Conservation (phyloP, 768 basidiomycete species). For the Ramaria rubella region DNA sequence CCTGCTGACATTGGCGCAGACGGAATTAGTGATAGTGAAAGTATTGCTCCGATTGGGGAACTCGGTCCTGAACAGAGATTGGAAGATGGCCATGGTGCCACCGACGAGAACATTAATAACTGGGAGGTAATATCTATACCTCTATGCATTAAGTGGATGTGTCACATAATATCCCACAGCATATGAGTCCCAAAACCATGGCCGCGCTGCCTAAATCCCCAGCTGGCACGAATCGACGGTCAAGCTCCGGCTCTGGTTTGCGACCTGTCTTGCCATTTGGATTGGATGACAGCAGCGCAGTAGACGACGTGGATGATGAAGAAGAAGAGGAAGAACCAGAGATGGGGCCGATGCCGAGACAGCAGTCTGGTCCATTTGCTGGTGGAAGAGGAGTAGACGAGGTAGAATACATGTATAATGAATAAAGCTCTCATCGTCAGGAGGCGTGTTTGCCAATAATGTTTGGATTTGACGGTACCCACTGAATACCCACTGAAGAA, state of each 20-base stretch:
- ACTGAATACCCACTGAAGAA: too few species aligned
- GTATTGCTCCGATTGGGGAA: conserved; percentile 84
- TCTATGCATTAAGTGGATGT: background rate
- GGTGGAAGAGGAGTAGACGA: conserved; percentile 64
- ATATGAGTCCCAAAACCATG: conserved; percentile 95
- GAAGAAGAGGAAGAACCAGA: conserved; percentile 70
- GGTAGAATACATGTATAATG: conserved; percentile 49
- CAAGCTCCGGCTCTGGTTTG: conserved; percentile 77
- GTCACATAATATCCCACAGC: conserved; percentile 39
- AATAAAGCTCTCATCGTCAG: conserved; percentile 7
- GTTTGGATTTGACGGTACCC: too few species aligned
- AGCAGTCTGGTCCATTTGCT: conserved; percentile 65
- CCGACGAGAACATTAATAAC: conserved; percentile 83
- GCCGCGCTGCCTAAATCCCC: conserved; percentile 90
- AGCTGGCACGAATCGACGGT: conserved; percentile 63
- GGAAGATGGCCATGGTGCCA: conserved; percentile 48
- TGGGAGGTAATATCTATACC: conserved; percentile 71
- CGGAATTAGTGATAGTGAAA: conserved; percentile 90
- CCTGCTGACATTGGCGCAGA: conserved; percentile 70
- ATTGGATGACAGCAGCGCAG: conserved; percentile 67
- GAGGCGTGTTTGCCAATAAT: too few species aligned
- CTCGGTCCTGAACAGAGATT: conserved; percentile 73
- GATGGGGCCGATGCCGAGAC: conserved; percentile 70
- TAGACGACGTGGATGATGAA: conserved; percentile 47
- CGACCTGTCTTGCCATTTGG: conserved; percentile 76